phyloP scores from a whole-genome alignment of 2,329 filamentous ascomycete species.

The Apiospora malaysiana region DNA sequence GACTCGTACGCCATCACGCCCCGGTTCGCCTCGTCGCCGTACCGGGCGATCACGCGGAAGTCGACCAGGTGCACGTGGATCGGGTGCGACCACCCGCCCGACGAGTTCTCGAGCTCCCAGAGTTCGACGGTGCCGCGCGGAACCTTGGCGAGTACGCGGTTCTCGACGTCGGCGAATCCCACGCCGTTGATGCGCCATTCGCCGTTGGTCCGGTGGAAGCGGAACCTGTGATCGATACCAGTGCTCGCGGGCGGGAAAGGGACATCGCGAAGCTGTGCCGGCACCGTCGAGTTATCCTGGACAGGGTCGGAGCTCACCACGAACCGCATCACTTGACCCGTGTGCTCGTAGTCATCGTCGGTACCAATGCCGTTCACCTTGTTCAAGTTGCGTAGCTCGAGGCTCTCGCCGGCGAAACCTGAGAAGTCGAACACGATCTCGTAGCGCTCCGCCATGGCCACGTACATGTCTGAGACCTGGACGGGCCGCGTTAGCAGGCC shows the following conservation, averaged over 20 bases:
- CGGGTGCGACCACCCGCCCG: constrained; percentile 58
- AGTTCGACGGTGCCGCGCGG: constrained; percentile 53
- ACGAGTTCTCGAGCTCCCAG: constrained; percentile 56
- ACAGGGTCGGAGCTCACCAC: constrained; percentile 46
- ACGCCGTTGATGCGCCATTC: constrained; percentile 60
- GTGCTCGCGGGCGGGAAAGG: constrained; percentile 44
- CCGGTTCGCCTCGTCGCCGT: constrained; percentile 44
- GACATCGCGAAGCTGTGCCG: constrained; percentile 42
- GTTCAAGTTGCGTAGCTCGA: constrained; percentile 44
- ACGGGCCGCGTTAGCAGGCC: constrained; percentile 56
- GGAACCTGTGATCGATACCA: constrained; percentile 50
- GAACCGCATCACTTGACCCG: constrained; percentile 59
- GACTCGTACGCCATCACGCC: constrained; percentile 58
- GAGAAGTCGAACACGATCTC: constrained; percentile 64
- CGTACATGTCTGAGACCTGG: constrained; percentile 45
- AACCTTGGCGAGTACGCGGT: constrained; percentile 55
- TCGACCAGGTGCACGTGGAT: constrained; percentile 65
- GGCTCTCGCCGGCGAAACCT: constrained; percentile 52
- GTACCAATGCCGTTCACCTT: constrained; percentile 44
- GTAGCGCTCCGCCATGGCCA: constrained; percentile 63
- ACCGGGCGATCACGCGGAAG: constrained; percentile 58
- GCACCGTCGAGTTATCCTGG: constrained; percentile 44
- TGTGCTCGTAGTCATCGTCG: constrained; percentile 57
- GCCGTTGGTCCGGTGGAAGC: constrained; percentile 50
- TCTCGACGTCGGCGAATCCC: constrained; percentile 50